Percentiles rank a stretch among this genome's conserved stretches.
These are phyloP conservation scores for Papiliotrema terrestris DNA, from an alignment of 1,284 basidiomycete species.

Conservation along the genomic window DNA sequence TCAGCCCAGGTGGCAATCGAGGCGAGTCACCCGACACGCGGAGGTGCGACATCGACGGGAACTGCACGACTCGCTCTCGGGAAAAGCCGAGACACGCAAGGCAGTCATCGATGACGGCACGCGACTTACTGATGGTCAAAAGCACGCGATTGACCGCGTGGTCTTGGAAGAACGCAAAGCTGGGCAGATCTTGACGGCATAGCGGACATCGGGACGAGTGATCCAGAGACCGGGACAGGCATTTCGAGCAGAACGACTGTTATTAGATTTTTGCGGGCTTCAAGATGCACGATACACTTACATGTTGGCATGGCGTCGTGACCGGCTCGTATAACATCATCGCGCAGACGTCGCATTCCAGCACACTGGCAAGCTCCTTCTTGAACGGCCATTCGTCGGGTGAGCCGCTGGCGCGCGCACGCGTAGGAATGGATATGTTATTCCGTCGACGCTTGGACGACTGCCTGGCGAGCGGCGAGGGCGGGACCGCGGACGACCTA, in stretches of 20 bases:
- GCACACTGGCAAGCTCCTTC: constrained; percentile 67
- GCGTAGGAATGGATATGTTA: not conserved
- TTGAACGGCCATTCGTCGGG: constrained; percentile 51
- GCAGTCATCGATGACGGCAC: not conserved
- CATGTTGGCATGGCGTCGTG: constrained; percentile 91
- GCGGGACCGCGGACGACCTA: not conserved
- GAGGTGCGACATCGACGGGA: not conserved
- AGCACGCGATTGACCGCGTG: constrained; percentile 62
- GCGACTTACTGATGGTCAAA: constrained; percentile 62
- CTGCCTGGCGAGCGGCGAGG: not conserved
- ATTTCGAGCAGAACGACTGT: constrained; percentile 84
- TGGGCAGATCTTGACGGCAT: constrained; percentile 73
- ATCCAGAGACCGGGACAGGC: constrained; percentile 83
- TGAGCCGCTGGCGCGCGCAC: not conserved
- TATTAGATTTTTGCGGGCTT: constrained; percentile 4
- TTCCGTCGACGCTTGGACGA: not conserved
- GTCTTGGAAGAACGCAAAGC: constrained; percentile 74
- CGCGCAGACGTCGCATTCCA: constrained; percentile 89
- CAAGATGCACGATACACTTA: constrained; percentile 48
- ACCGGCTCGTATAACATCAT: constrained; percentile 76
- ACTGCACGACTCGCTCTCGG: too few relatives aligned
- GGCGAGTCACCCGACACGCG: constrained; percentile 8
- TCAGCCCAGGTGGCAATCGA: not conserved
- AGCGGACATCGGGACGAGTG: constrained; percentile 78
- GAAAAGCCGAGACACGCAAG: not conserved